These are phyloP conservation scores for Pseudevernia furfuracea DNA, from an alignment of 495 filamentous ascomycete genomes.

Conservation along the genomic window DNA sequence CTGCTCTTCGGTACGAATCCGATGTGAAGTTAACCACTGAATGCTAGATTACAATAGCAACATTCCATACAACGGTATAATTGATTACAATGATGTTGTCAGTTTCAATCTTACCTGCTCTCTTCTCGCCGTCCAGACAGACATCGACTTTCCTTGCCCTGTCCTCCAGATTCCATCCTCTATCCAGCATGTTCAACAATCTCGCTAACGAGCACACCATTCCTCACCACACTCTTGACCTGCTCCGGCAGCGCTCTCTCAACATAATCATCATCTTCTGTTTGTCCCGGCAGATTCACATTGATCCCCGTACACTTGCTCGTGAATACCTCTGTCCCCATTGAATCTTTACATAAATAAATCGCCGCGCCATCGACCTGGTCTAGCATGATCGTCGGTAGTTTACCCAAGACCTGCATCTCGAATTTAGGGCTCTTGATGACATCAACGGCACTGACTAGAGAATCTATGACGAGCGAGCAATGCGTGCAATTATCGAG, in stretches of 20 bases:
- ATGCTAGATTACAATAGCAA: neutral
- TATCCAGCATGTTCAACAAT: conserved; percentile 85
- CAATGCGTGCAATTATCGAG: conserved; percentile 82
- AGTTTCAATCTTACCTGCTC: conserved; percentile 1
- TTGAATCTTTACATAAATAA: conserved; percentile 73
- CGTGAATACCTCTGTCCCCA: conserved; percentile 72
- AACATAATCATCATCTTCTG: conserved; percentile 64
- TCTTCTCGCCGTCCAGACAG: neutral
- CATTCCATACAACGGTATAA: neutral
- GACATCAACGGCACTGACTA: conserved; percentile 85
- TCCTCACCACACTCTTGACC: conserved; percentile 70
- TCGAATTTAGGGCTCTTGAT: conserved; percentile 92
- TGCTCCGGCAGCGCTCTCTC: conserved; percentile 85
- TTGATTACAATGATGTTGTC: neutral
- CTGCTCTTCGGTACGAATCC: neutral
- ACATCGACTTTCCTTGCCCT: neutral
- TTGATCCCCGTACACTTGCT: conserved; percentile 82
- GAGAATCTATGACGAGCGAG: conserved; percentile 77
- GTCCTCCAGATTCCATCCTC: neutral
- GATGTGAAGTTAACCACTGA: neutral
- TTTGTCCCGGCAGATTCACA: conserved; percentile 63
- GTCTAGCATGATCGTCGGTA: conserved; percentile 84
- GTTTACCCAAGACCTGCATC: conserved; percentile 71
- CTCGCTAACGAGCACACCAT: conserved; percentile 70
- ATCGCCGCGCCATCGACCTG: conserved; percentile 85